phyloP scores from a whole-genome alignment of 176 grass and related monocot genomes.

The Zizania latifolia region DNA sequence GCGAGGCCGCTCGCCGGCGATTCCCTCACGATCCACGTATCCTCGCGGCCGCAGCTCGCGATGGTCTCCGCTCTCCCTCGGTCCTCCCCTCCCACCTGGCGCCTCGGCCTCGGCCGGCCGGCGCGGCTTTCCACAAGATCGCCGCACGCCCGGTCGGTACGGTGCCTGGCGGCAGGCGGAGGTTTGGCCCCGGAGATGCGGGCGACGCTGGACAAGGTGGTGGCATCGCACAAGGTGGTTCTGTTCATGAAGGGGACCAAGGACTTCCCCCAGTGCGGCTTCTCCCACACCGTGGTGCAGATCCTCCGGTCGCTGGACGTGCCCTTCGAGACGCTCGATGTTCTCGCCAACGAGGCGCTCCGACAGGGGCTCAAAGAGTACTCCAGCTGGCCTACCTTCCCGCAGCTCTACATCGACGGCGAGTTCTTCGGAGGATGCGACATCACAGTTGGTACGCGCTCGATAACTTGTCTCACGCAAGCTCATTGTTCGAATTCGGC shows the following conservation, averaged over 20 bases:
- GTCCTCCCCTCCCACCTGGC: neutral
- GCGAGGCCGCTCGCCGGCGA: neutral
- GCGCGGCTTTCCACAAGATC: neutral
- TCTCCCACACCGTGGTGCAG: conserved; percentile 91
- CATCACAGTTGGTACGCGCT: conserved; percentile 58
- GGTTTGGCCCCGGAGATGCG: conserved; percentile 49
- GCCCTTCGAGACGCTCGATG: conserved; percentile 84
- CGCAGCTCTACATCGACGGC: conserved; percentile 90
- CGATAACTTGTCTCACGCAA: neutral
- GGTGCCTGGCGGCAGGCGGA: conserved; percentile 46
- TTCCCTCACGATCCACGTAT: neutral
- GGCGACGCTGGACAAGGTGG: conserved; percentile 81
- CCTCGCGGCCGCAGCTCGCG: neutral
- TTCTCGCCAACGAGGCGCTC: conserved; percentile 77
- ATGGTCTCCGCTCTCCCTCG: neutral
- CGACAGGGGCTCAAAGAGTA: conserved; percentile 92
- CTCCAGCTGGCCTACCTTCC: conserved; percentile 96
- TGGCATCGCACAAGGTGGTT: conserved; percentile 64
- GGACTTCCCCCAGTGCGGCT: conserved; percentile 96
- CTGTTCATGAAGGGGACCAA: conserved; percentile 97
- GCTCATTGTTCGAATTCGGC: neutral
- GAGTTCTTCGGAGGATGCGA: conserved; percentile 96
- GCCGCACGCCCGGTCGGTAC: conserved; percentile 20
- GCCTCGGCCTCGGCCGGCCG: conserved; percentile 9
- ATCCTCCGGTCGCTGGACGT: conserved; percentile 80